Conservation (phyloP, 768 basidiomycete species). For the Cubamyces sp. region DNA sequence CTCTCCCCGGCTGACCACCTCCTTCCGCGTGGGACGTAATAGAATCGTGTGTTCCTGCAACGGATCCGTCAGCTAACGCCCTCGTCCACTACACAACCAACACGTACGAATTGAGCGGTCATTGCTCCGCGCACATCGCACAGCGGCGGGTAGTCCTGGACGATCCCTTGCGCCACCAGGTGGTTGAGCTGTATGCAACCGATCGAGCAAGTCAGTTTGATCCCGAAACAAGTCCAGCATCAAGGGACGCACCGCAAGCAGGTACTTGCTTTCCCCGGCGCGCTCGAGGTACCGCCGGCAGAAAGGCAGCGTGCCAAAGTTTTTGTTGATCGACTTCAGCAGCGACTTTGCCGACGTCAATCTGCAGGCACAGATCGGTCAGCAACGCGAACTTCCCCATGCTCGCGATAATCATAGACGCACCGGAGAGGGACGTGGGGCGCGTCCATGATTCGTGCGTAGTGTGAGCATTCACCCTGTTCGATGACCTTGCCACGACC, state of each 20-base stretch:
- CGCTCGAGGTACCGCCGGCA: slow-evolving; percentile 96
- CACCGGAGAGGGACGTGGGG: slow-evolving; percentile 78
- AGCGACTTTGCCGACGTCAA: slow-evolving; percentile 85
- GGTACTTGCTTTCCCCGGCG: slow-evolving; percentile 88
- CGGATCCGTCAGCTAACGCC: slow-evolving; percentile 1
- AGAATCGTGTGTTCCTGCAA: slow-evolving; percentile 83
- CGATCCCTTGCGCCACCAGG: slow-evolving; percentile 85
- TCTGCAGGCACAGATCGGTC: slow-evolving; percentile 41
- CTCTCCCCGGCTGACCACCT: slow-evolving; percentile 82
- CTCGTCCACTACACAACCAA: neutral
- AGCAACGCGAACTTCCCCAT: neutral
- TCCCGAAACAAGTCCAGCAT: neutral
- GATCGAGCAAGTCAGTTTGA: slow-evolving; percentile 1
- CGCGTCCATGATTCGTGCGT: slow-evolving; percentile 73
- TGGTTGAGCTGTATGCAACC: slow-evolving; percentile 69
- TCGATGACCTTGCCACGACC: slow-evolving; percentile 89
- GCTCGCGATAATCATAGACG: slow-evolving; percentile 27
- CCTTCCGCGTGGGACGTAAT: slow-evolving; percentile 82
- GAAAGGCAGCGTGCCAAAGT: slow-evolving; percentile 95
- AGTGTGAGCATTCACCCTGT: slow-evolving; percentile 94
- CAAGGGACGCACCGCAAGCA: slow-evolving; percentile 70
- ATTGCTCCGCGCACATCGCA: slow-evolving; percentile 84
- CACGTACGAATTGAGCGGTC: slow-evolving; percentile 90
- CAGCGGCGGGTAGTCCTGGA: slow-evolving; percentile 91
- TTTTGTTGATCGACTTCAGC: slow-evolving; percentile 84